These are phyloP conservation scores for Lasiodiplodia citricola DNA, from an alignment of 2,329 filamentous ascomycete genomes.

Conservation along the genomic window DNA sequence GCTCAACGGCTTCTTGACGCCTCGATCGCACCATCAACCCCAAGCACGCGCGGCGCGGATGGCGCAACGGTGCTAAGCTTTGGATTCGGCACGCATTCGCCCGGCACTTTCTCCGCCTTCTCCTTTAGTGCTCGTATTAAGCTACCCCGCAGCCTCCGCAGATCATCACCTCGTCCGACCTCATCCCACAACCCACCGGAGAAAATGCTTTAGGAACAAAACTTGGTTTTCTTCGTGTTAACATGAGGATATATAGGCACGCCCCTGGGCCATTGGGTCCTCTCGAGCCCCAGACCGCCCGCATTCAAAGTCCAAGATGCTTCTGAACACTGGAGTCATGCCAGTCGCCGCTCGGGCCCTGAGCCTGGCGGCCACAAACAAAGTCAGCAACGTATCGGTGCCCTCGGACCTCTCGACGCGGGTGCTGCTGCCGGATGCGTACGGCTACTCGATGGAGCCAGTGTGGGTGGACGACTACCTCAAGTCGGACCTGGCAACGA, in stretches of 20 bases:
- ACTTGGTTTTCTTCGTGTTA: constrained; percentile 6
- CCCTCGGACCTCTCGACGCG: constrained; percentile 13
- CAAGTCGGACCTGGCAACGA: constrained; percentile 20
- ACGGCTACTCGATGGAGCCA: constrained; percentile 25
- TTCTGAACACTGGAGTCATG: neutral
- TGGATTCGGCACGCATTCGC: neutral
- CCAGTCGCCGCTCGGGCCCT: neutral
- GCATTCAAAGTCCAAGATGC: neutral
- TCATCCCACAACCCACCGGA: constrained; percentile 24
- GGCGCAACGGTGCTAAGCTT: neutral
- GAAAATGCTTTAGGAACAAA: neutral
- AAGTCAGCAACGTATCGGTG: constrained; percentile 14
- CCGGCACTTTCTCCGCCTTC: constrained; percentile 12
- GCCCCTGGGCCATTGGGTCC: neutral
- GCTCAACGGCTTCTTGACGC: neutral
- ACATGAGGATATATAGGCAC: constrained; percentile 8
- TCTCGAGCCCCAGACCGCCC: neutral
- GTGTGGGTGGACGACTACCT: constrained; percentile 27
- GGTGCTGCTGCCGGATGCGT: constrained; percentile 15
- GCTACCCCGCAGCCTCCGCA: constrained; percentile 23
- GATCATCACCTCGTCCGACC: constrained; percentile 20
- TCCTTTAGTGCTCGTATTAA: constrained; percentile 14
- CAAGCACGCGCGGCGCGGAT: neutral
- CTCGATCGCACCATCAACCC: neutral
- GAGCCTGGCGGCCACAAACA: neutral